Percentiles rank a stretch among this genome's conserved stretches.
Evolutionary conservation across 768 basidiomycete genomes (phyloP).

Genomic region (Steccherinum ochraceum): DNA sequence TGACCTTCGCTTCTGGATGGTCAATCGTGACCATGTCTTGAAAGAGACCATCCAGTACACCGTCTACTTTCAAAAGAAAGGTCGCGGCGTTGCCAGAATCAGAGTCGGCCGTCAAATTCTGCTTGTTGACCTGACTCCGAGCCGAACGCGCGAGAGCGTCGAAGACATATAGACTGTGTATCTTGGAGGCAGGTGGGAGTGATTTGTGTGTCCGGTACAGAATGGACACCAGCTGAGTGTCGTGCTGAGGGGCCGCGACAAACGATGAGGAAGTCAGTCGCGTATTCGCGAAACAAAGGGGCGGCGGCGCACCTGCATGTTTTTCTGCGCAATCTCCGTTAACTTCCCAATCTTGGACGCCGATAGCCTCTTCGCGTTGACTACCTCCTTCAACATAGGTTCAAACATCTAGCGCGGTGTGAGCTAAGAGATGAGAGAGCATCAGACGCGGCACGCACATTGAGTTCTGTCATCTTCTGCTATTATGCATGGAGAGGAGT

Average conservation of each 20-base stretch:
- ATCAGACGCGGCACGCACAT: no score
- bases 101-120: conserved; percentile 48
- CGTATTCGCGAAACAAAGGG: neutral
- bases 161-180: conserved; percentile 88
- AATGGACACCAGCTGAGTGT: conserved; percentile 81
- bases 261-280: neutral
- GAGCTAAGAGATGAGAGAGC: no score
- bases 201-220: conserved; percentile 88
- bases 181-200: conserved; percentile 59
- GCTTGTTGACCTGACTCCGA: conserved; percentile 59
- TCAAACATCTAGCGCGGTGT: conserved; percentile 92
- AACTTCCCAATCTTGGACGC: conserved; percentile 78
- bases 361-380: conserved; percentile 78
- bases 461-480: no score
- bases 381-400: conserved; percentile 70
- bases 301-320: conserved; percentile 57
- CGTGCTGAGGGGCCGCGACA: conserved; percentile 59
- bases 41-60: conserved; percentile 83
- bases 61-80: conserved; percentile 86
- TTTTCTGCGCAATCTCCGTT: conserved; percentile 70
- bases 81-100: conserved; percentile 62
- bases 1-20: conserved; percentile 78
- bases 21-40: conserved; percentile 71
- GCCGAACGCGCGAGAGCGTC: conserved; percentile 90
- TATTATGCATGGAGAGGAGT: no score